A percentile compares a stretch with the other conserved stretches of the same genome.
Conservation (phyloP, 2,329 filamentous ascomycete genomes). For the Calonectria montana region DNA sequence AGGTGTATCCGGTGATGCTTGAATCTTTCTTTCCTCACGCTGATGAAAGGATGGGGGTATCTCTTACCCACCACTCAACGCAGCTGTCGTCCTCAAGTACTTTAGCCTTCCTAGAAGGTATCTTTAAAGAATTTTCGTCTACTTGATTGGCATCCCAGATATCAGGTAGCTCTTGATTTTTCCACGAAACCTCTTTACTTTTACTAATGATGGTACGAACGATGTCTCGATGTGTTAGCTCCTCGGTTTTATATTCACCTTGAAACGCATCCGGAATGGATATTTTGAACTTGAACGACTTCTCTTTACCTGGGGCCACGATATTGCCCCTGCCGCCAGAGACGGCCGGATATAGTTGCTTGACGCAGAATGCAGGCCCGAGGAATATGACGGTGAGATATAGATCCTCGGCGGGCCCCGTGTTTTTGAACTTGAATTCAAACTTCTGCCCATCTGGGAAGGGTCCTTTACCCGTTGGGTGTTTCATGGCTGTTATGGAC, state of each 20-base stretch:
- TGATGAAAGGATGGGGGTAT: background rate
- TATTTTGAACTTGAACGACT: background rate
- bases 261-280: background rate
- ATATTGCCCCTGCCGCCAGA: too few species aligned
- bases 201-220: background rate
- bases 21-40: too few species aligned
- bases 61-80: background rate
- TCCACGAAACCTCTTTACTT: background rate
- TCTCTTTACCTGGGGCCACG: background rate
- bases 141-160: background rate
- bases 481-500: background rate
- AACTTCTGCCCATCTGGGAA: background rate
- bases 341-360: background rate
- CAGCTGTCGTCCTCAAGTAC: background rate
- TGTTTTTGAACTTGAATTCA: background rate
- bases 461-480: background rate
- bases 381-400: background rate
- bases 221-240: background rate
- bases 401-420: background rate
- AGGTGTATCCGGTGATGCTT: background rate
- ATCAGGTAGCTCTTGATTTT: background rate
- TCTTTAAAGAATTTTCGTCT: background rate
- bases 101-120: background rate
- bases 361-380: background rate
- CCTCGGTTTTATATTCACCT: accelerated